Evolutionary conservation across 768 basidiomycete genomes (phyloP), one percentile per base, ranked within the genome.

Genomic region (Xerocomellus intermedius): DNA sequence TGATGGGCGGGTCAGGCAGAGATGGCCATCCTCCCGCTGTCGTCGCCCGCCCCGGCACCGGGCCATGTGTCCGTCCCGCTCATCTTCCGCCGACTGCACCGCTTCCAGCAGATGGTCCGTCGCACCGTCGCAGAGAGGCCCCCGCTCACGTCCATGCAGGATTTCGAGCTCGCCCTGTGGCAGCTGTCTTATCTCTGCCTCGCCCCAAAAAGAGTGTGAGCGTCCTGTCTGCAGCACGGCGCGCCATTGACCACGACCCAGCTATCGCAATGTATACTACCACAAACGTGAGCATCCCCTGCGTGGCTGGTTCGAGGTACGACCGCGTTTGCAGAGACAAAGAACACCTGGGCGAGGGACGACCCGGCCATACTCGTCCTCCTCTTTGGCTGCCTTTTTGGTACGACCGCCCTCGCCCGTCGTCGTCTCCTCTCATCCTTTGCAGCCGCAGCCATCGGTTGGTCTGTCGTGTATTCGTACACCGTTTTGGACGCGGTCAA

Each of bases 271-370:
- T 73, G 95, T 97, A 8, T 98, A 98, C 70, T 97, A 95, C 67
- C 95, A 97, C 74, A 95, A 95, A 74, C 92, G 95, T 95, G 68
- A 66, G 86, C 73, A 47, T 41, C 30, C 0, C 3, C 48, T 6
- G 46, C 38, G 41, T 42, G 10, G 10, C 17, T 0, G 3, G 37
- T n/a, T 3, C 21, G 9, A 4, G 32, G 17, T 56, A 32, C n/a
- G 42, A 35, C 37, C 60, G 36, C 21, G 41, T 44, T 41, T 38
- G 58, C 73, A 91, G 94, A 98, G 78, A 98, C 95, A 19, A 98
- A 97, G 79, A 97, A 98, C 70, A 93, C 90, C 16, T 98, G 95
- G 95, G 94, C 95, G 19, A 79, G 96, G 70, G 96, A 98, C 71
- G 96, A 98, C 68, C 96, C 96, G 21, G 96, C 96, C 26, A 94